Evolutionary conservation across 2,329 filamentous ascomycete species (phyloP), one percentile per base, ranked within the genome.

Genomic region (Penicillium sp.): DNA sequence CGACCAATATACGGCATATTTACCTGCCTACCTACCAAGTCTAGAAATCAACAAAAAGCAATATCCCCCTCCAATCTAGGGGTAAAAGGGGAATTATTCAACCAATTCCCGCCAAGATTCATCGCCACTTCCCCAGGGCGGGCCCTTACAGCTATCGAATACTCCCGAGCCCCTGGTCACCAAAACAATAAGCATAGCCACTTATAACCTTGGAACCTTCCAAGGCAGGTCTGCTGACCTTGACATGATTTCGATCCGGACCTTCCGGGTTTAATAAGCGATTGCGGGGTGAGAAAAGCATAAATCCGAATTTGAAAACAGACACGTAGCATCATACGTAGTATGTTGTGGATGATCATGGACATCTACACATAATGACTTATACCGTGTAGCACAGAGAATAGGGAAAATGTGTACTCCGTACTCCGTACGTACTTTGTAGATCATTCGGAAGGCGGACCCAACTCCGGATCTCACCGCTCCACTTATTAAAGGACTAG

Each of bases 381-480:
- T 39, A 28, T 47, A 46, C 43, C 10, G 44, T 39, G 45, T 52
- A 49, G 39, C 29, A 28, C 24, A 17, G 31, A 42, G 43, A 37
- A 38, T 47, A 26, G 24, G 15, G 26, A 45, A 19, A 26, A 37
- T 38, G 15, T 6, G 22, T 24, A 19, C 17, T 19, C 17, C 17
- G 17, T 19, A 19, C 17, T 19, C 17, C 17, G 17, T 19, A 22
- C 24, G 29, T 31, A 31, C 29, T 31, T 31, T 7, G 33, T 33
- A 45, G 35, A 41, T 48, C 45, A 32, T 13, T 45, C 48, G 43
- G 47, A 49, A 45, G 42, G 34, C 41, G 42, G 34, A n/a, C 21
- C 15, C 29, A 45, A 45, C 41, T 49, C 47, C 47, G 47, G 32
- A 7, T 43, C 43, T 58, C 53, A 58, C 57, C 58, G 54, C 58